Percentiles rank a stretch among this genome's conserved stretches.
These are phyloP conservation scores for Chenopodium formosanum DNA, from an alignment of 148 eudicot genomes.

Conservation along the genomic window DNA sequence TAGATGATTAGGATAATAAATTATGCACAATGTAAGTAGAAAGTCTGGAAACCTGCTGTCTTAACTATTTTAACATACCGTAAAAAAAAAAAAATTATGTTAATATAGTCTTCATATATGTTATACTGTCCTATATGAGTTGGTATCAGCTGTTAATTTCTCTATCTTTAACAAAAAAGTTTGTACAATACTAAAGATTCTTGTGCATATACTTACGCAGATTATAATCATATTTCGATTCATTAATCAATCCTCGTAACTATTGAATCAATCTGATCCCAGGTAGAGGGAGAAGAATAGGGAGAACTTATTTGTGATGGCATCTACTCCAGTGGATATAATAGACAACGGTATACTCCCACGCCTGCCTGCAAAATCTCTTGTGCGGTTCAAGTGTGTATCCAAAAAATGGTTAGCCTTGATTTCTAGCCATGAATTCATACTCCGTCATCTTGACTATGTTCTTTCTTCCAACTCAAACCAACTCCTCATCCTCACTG, in stretches of 20 bases:
- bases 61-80: no score
- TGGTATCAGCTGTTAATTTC: not conserved
- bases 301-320: not conserved
- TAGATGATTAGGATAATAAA: no score
- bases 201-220: not conserved
- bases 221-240: no score
- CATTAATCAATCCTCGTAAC: no score
- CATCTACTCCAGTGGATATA: constrained; percentile 14
- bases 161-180: not conserved
- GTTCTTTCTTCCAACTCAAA: not conserved
- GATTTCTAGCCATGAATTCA: constrained; percentile 21
- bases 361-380: constrained; percentile 27
- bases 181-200: not conserved
- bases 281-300: not conserved
- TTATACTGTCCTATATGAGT: not conserved
- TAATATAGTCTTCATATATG: not conserved
- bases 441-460: constrained; percentile 12
- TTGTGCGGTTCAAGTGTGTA: constrained; percentile 25
- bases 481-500: constrained; percentile 16
- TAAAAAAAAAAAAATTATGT: no score
- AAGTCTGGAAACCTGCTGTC: no score
- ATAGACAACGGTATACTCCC: constrained; percentile 13
- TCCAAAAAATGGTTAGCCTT: constrained; percentile 21
- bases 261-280: not conserved
- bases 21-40: no score